Evolutionary conservation across 1,284 basidiomycete species (phyloP), one percentile per base, ranked within the genome.

Genomic region (Cutaneotrichosporon arboriforme): DNA sequence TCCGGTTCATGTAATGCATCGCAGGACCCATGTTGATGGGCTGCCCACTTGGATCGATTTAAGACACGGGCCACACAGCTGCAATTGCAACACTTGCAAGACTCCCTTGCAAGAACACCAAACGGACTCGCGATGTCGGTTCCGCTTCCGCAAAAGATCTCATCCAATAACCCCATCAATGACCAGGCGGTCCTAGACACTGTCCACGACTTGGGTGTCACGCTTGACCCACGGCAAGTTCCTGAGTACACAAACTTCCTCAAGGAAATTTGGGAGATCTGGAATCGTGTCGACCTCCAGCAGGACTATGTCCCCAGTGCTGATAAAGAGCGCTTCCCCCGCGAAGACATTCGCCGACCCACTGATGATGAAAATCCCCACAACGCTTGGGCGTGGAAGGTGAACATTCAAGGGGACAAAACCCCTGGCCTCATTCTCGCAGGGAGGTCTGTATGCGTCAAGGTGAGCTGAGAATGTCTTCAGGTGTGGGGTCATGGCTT

Each of bases 311-410:
- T 65, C 3, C 64, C 65, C 4, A 9, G 12, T 3, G 62, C 65
- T 1, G 65, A 65, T 31, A 60, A 62, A 12, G 49, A 57, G 34
- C 52, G 62, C n/a, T 67, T 61, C 39, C 62, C 64, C 4, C 52
- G 65, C 8, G 53, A 52, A 23, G 46, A 66, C 10, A 55, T 66
- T 4, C 53, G 59, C 22, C 40, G 52, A 2, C 55, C 64, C 12
- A 44, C 15, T 7, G 42, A 17, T 4, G 59, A 54, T n/a, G 62
- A 61, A 26, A 68, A 68, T 49, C 38, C 57, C 17, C 17, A n/a
- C 12, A 63, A 63, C 33, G 67, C 65, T 22, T 67, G 67, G 67
- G 64, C 63, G 15, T 65, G 62, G 62, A 57, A 55, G 38, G 62
- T 53, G 15, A 50, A 39, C 8, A 58, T 52, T 21, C 17, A 46